Conservation (phyloP, 169 alveolate genomes). For the Eimeria praecox region DNA sequence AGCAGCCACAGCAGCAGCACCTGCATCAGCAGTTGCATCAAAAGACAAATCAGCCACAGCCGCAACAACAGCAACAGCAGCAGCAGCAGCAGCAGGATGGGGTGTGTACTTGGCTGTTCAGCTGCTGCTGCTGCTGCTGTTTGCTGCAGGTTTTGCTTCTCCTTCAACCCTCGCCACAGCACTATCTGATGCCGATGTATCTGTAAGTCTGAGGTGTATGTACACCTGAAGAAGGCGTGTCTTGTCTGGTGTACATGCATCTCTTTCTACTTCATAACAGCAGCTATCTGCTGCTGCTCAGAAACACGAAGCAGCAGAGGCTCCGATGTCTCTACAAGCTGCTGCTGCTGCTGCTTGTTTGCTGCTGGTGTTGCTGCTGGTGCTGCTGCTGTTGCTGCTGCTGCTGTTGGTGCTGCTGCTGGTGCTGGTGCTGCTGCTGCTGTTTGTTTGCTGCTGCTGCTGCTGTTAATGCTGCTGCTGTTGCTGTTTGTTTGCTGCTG, state of each 20-base stretch:
- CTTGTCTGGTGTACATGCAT: neutral
- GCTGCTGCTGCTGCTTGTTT: slow-evolving; percentile 7
- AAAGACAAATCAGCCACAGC: no score
- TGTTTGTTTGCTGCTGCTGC: neutral
- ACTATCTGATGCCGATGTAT: neutral
- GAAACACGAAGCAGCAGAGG: no score
- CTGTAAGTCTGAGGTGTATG: neutral
- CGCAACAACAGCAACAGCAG: no score
- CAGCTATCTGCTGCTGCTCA: neutral
- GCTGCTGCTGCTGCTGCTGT: neutral
- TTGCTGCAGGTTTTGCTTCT: neutral
- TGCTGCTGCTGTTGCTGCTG: neutral
- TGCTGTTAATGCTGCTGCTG: neutral
- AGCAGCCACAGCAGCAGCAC: neutral
- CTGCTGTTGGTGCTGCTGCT: neutral
- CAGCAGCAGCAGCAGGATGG: no score
- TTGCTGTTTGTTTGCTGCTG: neutral
- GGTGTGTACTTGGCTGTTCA: no score
- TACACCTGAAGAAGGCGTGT: neutral
- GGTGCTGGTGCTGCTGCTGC: neutral
- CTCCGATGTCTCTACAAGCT: no score
- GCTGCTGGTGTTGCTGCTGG: neutral
- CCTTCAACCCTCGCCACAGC: neutral
- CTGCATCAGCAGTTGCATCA: no score
- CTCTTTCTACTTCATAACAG: neutral